These are phyloP conservation scores for Zizania palustris DNA, from an alignment of 202 grass and related monocot species.

Conservation along the genomic window DNA sequence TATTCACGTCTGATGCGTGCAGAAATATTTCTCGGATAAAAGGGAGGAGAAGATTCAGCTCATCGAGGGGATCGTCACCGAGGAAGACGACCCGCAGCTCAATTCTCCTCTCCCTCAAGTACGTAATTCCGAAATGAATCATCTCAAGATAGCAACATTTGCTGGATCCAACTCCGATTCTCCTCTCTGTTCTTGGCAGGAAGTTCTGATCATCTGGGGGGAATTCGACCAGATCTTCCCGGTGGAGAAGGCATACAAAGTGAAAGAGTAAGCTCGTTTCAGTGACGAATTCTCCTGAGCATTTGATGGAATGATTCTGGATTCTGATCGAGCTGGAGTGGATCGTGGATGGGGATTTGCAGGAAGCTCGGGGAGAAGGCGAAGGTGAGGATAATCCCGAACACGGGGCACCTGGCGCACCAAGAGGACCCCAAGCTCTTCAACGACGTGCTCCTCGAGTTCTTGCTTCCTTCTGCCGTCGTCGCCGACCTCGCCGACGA, in stretches of 20 bases:
- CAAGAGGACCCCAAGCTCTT: slow-evolving; percentile 72
- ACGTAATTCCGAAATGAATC: neutral
- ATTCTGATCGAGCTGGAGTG: neutral
- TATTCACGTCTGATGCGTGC: too few species aligned
- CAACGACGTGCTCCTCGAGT: slow-evolving; percentile 57
- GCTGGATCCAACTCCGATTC: too few species aligned
- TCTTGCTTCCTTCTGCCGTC: slow-evolving; percentile 48
- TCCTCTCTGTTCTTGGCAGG: slow-evolving; percentile 29
- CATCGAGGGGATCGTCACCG: slow-evolving; percentile 48
- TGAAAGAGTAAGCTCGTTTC: slow-evolving; percentile 61
- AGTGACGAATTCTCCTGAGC: neutral
- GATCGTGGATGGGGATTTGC: slow-evolving; percentile 9
- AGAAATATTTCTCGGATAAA: slow-evolving; percentile 53
- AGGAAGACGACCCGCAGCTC: slow-evolving; percentile 42
- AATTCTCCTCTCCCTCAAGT: slow-evolving; percentile 54
- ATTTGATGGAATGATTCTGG: neutral
- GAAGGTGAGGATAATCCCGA: slow-evolving; percentile 61
- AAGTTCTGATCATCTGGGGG: slow-evolving; percentile 78
- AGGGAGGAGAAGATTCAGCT: slow-evolving; percentile 58
- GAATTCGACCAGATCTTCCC: slow-evolving; percentile 78
- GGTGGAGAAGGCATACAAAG: slow-evolving; percentile 55
- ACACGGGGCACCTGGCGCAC: slow-evolving; percentile 70
- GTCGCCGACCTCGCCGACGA: too few species aligned
- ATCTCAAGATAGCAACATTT: neutral
- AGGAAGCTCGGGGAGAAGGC: slow-evolving; percentile 74